Evolutionary conservation across 129 eudicot species (phyloP).

Genomic region (Escallonia herrerae): DNA sequence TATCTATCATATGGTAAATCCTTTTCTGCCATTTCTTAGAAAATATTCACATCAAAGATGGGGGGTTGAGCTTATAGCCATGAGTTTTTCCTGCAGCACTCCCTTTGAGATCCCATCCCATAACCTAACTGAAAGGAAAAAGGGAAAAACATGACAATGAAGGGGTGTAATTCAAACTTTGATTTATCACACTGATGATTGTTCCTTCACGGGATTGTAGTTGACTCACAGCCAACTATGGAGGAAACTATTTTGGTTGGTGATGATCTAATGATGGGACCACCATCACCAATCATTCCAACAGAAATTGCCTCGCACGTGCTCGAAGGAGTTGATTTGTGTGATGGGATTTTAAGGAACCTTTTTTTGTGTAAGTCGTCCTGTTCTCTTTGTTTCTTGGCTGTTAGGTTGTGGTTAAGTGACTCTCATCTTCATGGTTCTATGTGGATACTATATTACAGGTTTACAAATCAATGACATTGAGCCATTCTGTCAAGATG

Average conservation of each 20-base stretch:
- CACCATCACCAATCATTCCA: slow-evolving; percentile 92
- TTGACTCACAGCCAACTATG: slow-evolving; percentile 85
- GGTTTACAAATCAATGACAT: slow-evolving; percentile 88
- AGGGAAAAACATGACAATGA: neutral
- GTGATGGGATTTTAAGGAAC: slow-evolving; percentile 84
- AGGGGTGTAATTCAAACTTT: neutral
- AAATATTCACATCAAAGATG: neutral
- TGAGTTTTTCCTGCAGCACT: neutral
- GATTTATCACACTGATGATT: neutral
- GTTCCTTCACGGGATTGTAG: slow-evolving; percentile 25
- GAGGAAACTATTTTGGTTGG: slow-evolving; percentile 96
- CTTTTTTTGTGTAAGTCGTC: slow-evolving; percentile 65
- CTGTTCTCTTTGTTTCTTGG: neutral
- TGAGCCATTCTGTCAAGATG: slow-evolving; percentile 98
- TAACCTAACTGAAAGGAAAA: neutral
- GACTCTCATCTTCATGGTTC: neutral
- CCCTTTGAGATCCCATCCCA: neutral
- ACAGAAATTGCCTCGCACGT: slow-evolving; percentile 95
- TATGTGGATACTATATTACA: slow-evolving; percentile 14
- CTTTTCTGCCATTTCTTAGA: no score
- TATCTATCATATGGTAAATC: no score
- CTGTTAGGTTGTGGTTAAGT: neutral
- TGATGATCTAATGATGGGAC: slow-evolving; percentile 92
- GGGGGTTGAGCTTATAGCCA: neutral
- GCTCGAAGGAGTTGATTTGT: slow-evolving; percentile 85